A percentile compares a stretch with the other conserved stretches of the same genome.
These are phyloP conservation scores for Pisolithus microcarpus DNA, from an alignment of 768 basidiomycete species.

Conservation along the genomic window DNA sequence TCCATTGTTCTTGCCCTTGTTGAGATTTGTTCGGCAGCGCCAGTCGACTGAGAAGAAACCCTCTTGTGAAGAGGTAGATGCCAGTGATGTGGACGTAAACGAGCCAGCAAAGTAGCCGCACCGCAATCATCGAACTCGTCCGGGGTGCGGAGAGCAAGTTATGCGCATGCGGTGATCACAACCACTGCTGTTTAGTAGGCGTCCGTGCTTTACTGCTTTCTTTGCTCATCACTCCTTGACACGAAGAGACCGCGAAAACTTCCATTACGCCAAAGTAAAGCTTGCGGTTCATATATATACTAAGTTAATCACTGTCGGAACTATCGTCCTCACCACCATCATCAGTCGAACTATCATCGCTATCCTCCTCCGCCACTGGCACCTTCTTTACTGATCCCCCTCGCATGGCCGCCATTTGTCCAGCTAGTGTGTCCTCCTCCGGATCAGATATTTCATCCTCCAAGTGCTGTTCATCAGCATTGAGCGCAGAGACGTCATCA, in stretches of 20 bases:
- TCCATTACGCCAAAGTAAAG: too few species aligned
- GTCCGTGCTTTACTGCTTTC: too few species aligned
- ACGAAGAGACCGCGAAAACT: too few species aligned
- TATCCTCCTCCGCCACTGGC: slow-evolving; percentile 37
- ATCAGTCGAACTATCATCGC: slow-evolving; percentile 45
- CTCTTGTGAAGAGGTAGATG: slow-evolving; percentile 84
- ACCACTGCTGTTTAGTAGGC: too few species aligned
- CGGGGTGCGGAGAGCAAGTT: too few species aligned
- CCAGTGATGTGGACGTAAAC: slow-evolving; percentile 65
- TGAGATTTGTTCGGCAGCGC: slow-evolving; percentile 24
- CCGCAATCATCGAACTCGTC: too few species aligned
- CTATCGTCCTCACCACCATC: slow-evolving; percentile 38
- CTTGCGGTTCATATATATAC: too few species aligned
- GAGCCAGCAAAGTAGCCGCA: slow-evolving; percentile 35
- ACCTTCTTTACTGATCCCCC: slow-evolving; percentile 77
- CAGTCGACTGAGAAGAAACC: slow-evolving; percentile 79
- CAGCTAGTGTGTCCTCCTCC: slow-evolving; percentile 92
- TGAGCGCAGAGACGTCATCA: slow-evolving; percentile 58
- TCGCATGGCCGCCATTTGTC: slow-evolving; percentile 96
- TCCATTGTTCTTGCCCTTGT: slow-evolving; percentile 50
- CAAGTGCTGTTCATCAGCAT: slow-evolving; percentile 47
- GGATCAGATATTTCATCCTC: slow-evolving; percentile 98
- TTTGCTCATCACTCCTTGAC: too few species aligned
- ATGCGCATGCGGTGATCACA: too few species aligned
- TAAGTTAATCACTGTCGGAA: slow-evolving; percentile 38